A percentile compares a stretch with the other conserved stretches of the same genome.
phyloP scores from a whole-genome alignment of 345 rosid species.

The Pelargonium nanum region DNA sequence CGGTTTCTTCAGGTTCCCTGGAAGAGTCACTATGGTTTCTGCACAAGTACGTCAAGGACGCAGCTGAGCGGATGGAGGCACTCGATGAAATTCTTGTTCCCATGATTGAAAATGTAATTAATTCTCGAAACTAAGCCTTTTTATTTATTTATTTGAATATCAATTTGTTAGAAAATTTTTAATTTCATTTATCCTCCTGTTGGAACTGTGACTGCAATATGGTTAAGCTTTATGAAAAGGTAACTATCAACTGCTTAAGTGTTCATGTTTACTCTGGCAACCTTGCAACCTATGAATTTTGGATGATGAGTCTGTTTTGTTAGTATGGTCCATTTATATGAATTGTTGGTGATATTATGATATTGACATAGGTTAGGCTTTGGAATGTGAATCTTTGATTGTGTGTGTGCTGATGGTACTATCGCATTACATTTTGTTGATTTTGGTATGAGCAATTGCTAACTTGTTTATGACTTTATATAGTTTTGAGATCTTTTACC shows the following conservation, averaged over 20 bases:
- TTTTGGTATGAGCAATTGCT: background rate
- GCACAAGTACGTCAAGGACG: slow-evolving; percentile 43
- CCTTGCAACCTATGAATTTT: background rate
- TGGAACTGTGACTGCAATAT: background rate
- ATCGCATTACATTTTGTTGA: background rate
- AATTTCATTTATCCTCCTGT: background rate
- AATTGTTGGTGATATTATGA: background rate
- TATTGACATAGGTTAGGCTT: background rate
- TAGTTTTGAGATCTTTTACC: too few species aligned
- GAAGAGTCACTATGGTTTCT: slow-evolving; percentile 68
- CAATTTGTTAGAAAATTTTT: background rate
- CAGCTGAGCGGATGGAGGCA: slow-evolving; percentile 29
- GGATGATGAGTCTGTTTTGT: background rate
- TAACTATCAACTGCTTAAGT: background rate
- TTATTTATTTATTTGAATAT: background rate
- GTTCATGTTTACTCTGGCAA: background rate
- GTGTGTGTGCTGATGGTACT: background rate
- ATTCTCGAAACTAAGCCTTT: background rate
- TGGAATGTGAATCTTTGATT: background rate
- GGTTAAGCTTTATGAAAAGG: background rate
- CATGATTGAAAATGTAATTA: slow-evolving; percentile 47
- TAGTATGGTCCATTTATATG: background rate
- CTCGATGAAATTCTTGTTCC: slow-evolving; percentile 64
- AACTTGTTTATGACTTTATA: background rate
- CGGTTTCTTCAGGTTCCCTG: slow-evolving; percentile 35